Conservation (phyloP, 768 basidiomycete genomes). For the Pisolithus orientalis region DNA sequence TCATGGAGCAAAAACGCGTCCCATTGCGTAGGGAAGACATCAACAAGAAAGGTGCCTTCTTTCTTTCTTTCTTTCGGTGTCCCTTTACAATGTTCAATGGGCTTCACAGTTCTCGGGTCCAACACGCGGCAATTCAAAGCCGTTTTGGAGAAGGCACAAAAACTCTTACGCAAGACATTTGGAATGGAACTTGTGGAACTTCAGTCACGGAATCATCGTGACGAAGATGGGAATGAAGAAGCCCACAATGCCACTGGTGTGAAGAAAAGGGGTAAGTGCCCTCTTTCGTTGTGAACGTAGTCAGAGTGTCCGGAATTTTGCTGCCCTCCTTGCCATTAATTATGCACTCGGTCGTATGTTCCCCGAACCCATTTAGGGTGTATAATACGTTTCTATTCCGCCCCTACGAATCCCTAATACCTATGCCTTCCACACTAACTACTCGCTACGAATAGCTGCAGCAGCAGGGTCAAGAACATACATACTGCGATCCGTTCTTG, state of each 20-base stretch:
- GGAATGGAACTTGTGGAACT: constrained; percentile 86
- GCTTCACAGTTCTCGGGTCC: constrained; percentile 38
- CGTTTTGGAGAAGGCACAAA: constrained; percentile 61
- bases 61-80: not conserved
- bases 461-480: constrained; percentile 69
- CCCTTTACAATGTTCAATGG: not conserved
- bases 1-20: constrained; percentile 64
- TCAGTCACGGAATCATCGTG: constrained; percentile 46
- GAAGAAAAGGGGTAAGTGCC: constrained; percentile 56
- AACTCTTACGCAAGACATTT: constrained; percentile 55
- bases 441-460: constrained; percentile 31
- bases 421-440: not conserved
- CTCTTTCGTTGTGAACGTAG: not conserved
- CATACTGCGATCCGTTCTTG: constrained; percentile 72
- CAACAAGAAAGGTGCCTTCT: constrained; percentile 62
- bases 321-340: no score
- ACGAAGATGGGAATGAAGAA: constrained; percentile 39
- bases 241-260: constrained; percentile 46
- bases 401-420: not conserved
- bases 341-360: no score
- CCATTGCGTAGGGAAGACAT: constrained; percentile 79
- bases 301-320: not conserved
- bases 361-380: not conserved
- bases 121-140: constrained; percentile 53
- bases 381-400: not conserved